A percentile compares a stretch with the other conserved stretches of the same genome.
Conservation (phyloP, 2,329 filamentous ascomycete genomes). For the Sporothrix sp. region DNA sequence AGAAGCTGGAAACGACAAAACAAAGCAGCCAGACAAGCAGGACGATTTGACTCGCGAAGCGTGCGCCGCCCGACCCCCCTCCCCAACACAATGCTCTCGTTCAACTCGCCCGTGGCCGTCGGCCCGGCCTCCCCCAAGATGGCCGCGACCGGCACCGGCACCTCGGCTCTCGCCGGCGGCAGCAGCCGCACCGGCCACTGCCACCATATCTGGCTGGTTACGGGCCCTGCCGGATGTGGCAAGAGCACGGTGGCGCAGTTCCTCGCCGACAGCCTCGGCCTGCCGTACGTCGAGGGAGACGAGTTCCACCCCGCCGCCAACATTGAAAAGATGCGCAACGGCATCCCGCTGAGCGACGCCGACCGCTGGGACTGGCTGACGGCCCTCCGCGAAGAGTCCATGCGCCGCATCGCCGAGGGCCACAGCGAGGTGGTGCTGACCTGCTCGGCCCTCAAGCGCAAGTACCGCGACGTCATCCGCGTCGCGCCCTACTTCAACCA, state of each 20-base stretch:
- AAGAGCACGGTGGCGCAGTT: slow-evolving; percentile 66
- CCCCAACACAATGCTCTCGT: slow-evolving; percentile 9
- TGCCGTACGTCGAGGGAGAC: slow-evolving; percentile 71
- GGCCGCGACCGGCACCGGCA: neutral
- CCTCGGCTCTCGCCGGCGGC: too few relatives aligned
- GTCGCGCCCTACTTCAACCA: slow-evolving; percentile 68
- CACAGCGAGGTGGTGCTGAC: slow-evolving; percentile 79
- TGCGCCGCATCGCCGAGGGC: slow-evolving; percentile 44
- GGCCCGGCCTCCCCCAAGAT: slow-evolving; percentile 10
- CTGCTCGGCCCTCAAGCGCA: slow-evolving; percentile 91
- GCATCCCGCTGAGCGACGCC: slow-evolving; percentile 76
- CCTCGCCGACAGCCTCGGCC: slow-evolving; percentile 49
- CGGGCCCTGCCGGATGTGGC: slow-evolving; percentile 68
- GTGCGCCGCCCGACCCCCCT: neutral
- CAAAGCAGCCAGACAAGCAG: neutral
- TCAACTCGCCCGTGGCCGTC: slow-evolving; percentile 4
- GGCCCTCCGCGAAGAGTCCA: slow-evolving; percentile 58
- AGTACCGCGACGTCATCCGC: slow-evolving; percentile 88
- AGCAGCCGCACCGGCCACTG: slow-evolving; percentile 11
- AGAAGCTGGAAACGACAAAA: neutral
- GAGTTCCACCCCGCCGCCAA: slow-evolving; percentile 71
- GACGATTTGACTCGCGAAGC: too few relatives aligned
- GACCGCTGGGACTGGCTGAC: slow-evolving; percentile 98
- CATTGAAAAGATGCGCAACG: slow-evolving; percentile 81
- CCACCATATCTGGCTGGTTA: slow-evolving; percentile 73